A percentile compares a stretch with the other conserved stretches of the same genome.
Evolutionary conservation across 192 early-diverging fungal species (phyloP).

Genomic region (Coemansia sp.): DNA sequence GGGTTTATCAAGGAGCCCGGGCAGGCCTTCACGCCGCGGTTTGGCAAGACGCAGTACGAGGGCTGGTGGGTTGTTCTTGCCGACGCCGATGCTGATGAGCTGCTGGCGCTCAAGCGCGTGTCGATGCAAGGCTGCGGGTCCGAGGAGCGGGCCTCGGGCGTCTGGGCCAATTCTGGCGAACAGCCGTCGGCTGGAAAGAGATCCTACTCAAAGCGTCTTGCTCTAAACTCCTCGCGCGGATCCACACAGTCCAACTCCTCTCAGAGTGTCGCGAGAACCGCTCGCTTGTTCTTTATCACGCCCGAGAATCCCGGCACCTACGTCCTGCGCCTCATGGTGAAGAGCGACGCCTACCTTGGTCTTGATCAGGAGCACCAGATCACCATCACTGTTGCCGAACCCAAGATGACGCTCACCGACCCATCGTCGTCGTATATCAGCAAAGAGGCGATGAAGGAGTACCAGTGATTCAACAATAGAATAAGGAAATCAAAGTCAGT

Average conservation of each 20-base stretch:
- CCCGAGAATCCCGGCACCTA: slow-evolving; percentile 64
- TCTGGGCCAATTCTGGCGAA: slow-evolving; percentile 14
- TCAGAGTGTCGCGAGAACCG: slow-evolving; percentile 7
- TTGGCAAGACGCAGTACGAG: slow-evolving; percentile 91
- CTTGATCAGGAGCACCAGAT: slow-evolving; percentile 65
- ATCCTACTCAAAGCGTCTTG: not conserved
- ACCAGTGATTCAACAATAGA: slow-evolving; percentile 18
- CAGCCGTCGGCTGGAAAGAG: not conserved
- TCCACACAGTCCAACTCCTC: not conserved
- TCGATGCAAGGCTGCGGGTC: slow-evolving; percentile 57
- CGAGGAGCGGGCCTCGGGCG: slow-evolving; percentile 8
- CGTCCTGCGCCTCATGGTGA: slow-evolving; percentile 58
- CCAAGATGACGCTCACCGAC: slow-evolving; percentile 23
- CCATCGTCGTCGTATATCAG: slow-evolving; percentile 29
- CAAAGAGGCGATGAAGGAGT: slow-evolving; percentile 40
- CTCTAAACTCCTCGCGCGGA: not conserved
- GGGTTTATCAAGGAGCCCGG: slow-evolving; percentile 40
- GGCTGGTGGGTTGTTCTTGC: slow-evolving; percentile 92
- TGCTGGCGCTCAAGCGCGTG: slow-evolving; percentile 81
- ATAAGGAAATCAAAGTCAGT: not conserved
- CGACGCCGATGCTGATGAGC: slow-evolving; percentile 57
- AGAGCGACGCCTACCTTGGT: slow-evolving; percentile 80
- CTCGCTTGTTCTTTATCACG: slow-evolving; percentile 62
- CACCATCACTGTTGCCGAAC: slow-evolving; percentile 29
- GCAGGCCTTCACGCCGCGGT: slow-evolving; percentile 77